A percentile compares a stretch with the other conserved stretches of the same genome.
Conservation (phyloP, 768 basidiomycete species). For the Amanita brunnescens region DNA sequence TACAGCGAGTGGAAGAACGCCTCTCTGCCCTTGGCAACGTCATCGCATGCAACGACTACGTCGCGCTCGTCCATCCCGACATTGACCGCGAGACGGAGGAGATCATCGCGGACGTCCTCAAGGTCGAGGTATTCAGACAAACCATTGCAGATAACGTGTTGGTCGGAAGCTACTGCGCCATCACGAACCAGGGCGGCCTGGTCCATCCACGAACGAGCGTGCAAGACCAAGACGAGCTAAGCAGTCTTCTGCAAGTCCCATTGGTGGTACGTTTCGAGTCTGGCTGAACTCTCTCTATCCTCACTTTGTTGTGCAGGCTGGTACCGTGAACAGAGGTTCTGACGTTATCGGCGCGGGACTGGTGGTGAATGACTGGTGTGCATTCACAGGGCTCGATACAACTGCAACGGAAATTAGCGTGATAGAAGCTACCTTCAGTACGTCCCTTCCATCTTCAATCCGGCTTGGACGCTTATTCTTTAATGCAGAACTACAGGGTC, state of each 20-base stretch:
- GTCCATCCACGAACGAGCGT: conserved; percentile 97
- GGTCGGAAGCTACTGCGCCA: conserved; percentile 91
- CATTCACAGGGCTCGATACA: conserved; percentile 97
- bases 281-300: background rate
- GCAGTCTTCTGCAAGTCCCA: conserved; percentile 87
- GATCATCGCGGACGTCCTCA: conserved; percentile 98
- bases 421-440: conserved; percentile 96
- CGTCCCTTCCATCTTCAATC: conserved; percentile 23
- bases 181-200: conserved; percentile 95
- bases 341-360: conserved; percentile 97
- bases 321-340: conserved; percentile 96
- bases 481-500: conserved; percentile 73
- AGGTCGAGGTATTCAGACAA: conserved; percentile 98
- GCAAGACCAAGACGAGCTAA: conserved; percentile 96
- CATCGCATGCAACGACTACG: conserved; percentile 97
- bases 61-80: conserved; percentile 97
- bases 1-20: conserved; percentile 96
- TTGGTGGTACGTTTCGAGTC: conserved; percentile 62
- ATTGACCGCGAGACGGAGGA: conserved; percentile 98
- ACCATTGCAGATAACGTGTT: conserved; percentile 95
- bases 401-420: conserved; percentile 99
- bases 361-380: conserved; percentile 99
- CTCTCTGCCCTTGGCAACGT: conserved; percentile 97
- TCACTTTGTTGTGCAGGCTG: conserved; percentile 62
- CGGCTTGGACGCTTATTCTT: background rate